Evolutionary conservation across 2,329 filamentous ascomycete genomes (phyloP), one percentile per base, ranked within the genome.

Genomic region (Fusarium hainanense): DNA sequence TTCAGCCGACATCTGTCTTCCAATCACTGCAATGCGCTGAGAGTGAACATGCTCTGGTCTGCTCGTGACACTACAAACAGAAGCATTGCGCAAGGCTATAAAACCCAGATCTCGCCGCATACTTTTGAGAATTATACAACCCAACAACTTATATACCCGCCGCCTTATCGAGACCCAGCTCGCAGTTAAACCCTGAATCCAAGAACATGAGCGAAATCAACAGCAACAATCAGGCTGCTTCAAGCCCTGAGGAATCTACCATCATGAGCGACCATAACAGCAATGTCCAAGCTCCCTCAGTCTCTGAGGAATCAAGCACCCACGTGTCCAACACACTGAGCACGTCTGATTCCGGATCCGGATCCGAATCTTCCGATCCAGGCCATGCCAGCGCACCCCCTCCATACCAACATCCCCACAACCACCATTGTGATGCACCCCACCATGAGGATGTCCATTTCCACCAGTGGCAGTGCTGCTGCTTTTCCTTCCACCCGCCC

Each of bases 251-350:
- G 5, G 16, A 16, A 3, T 27, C 6, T 10, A 37, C 21, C 13
- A 9, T 6, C 6, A 51, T 51, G 32, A 20, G 8, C 1, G 48
- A 27, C 6, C 12, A 20, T 3, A 27, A 6, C 2, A 12, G 3
- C 1, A 9, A 20, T 16, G 3, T 3, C 1, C 32, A 40, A 18
- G 2, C 7, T 11, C 10, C 23, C 9, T 2, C 7, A 18, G 10
- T 2, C 4, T 41, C 7, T 1, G 16, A 4, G 2, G 21, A 16
- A 4, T 28, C 47, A 2, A 25, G 34, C 10, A 7, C 18, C 0
- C 18, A 37, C 6, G 10, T 37, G 1, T 2, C 10, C 6, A 1
- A 18, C 18, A 37, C 34, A 12, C 9, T 10, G 4, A 50, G 30
- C 14, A 23, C 30, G 4, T 11, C 16, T n/a, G 9, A 11, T 9